These are phyloP conservation scores for Elasticomyces elasticus DNA, from an alignment of 495 filamentous ascomycete genomes.

Conservation along the genomic window DNA sequence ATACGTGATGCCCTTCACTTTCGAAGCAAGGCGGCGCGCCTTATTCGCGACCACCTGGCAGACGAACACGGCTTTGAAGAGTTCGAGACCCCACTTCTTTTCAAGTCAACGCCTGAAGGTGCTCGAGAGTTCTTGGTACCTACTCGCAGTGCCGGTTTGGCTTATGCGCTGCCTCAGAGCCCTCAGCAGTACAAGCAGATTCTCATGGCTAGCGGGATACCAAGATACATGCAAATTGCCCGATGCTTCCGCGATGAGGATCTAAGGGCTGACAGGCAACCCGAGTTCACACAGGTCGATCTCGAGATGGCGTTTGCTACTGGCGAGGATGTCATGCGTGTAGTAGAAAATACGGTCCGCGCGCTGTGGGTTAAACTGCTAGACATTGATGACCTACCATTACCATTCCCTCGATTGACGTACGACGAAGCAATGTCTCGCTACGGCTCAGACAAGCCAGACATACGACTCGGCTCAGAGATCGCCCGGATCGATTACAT, in stretches of 20 bases:
- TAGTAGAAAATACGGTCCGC: slow-evolving; percentile 55
- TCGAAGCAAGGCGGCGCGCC: slow-evolving; percentile 41
- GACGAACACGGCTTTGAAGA: slow-evolving; percentile 52
- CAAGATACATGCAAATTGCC: slow-evolving; percentile 82
- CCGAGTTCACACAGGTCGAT: slow-evolving; percentile 95
- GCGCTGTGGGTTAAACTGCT: slow-evolving; percentile 42
- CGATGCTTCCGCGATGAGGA: slow-evolving; percentile 95
- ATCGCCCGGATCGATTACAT: slow-evolving; percentile 53
- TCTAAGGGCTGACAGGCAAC: slow-evolving; percentile 82
- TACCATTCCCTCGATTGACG: slow-evolving; percentile 48
- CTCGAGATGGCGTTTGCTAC: slow-evolving; percentile 80
- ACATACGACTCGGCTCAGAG: slow-evolving; percentile 55
- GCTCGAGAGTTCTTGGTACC: slow-evolving; percentile 94
- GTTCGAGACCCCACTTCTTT: slow-evolving; percentile 84
- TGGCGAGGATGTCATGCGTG: slow-evolving; percentile 61
- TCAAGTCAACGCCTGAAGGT: slow-evolving; percentile 96
- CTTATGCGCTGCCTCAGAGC: slow-evolving; percentile 89
- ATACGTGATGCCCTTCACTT: slow-evolving; percentile 55
- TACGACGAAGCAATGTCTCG: slow-evolving; percentile 70
- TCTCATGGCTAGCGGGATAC: slow-evolving; percentile 80
- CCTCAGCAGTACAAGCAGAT: slow-evolving; percentile 99
- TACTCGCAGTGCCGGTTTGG: slow-evolving; percentile 59
- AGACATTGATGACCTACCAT: slow-evolving; percentile 21
- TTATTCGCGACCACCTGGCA: slow-evolving; percentile 45
- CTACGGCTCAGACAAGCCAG: slow-evolving; percentile 89